phyloP scores from a whole-genome alignment of 140 eudicot genomes.

The Eryngium alpinum region DNA sequence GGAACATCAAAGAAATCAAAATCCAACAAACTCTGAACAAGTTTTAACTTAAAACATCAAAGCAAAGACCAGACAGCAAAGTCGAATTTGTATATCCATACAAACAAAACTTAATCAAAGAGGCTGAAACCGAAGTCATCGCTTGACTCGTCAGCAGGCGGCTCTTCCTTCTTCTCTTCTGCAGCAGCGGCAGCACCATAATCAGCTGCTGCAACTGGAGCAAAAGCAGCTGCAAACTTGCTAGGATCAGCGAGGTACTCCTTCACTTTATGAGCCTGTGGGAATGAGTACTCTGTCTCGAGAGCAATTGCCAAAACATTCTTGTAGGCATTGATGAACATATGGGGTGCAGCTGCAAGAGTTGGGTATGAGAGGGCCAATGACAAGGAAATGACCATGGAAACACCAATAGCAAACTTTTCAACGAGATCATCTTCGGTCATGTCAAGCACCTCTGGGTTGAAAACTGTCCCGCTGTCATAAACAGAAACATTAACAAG shows the following conservation, averaged over 20 bases:
- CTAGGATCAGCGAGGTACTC: slow-evolving; percentile 92
- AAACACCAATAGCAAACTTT: slow-evolving; percentile 74
- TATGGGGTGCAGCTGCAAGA: slow-evolving; percentile 83
- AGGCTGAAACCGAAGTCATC: slow-evolving; percentile 81
- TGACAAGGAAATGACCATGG: slow-evolving; percentile 58
- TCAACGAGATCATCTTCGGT: slow-evolving; percentile 66
- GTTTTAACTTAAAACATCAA: not conserved
- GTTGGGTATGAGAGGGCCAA: slow-evolving; percentile 74
- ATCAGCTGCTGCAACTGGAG: slow-evolving; percentile 41
- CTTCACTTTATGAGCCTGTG: slow-evolving; percentile 80
- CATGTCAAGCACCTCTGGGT: slow-evolving; percentile 65
- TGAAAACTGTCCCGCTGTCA: slow-evolving; percentile 69
- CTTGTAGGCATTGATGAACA: slow-evolving; percentile 81
- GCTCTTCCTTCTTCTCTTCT: slow-evolving; percentile 77
- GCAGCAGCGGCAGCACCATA: slow-evolving; percentile 39
- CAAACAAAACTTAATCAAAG: slow-evolving; percentile 43
- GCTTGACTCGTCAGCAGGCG: slow-evolving; percentile 82
- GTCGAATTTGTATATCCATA: not conserved
- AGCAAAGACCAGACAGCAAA: not conserved
- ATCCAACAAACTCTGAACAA: too few relatives aligned
- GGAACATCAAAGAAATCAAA: not conserved
- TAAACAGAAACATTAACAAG: slow-evolving; percentile 55
- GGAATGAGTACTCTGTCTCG: slow-evolving; percentile 73
- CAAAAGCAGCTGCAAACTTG: slow-evolving; percentile 80
- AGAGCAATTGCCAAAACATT: slow-evolving; percentile 73